A percentile compares a stretch with the other conserved stretches of the same genome.
Conservation (phyloP, 2,329 filamentous ascomycete species). For the Verticillium isaacii region DNA sequence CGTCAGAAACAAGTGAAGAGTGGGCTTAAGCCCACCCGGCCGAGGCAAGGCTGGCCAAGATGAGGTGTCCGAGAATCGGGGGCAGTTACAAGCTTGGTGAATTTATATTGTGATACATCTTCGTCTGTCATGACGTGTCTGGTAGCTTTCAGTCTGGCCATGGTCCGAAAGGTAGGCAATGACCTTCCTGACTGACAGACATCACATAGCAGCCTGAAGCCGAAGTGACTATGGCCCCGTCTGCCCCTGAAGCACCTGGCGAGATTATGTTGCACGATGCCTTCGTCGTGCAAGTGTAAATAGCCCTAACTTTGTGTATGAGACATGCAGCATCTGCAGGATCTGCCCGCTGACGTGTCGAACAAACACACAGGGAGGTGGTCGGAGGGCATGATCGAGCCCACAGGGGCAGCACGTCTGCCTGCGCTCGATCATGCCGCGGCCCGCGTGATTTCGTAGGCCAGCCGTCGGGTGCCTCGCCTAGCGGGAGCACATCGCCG, state of each 20-base stretch:
- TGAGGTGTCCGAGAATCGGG: background rate
- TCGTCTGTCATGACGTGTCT: background rate
- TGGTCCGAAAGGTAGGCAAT: background rate
- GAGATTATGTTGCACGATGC: background rate
- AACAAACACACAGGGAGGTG: background rate
- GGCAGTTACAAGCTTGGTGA: background rate
- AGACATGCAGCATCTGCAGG: background rate
- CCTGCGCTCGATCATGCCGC: background rate
- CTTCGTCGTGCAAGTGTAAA: background rate
- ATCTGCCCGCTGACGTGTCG: background rate
- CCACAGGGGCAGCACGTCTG: background rate
- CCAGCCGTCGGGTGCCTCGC: background rate
- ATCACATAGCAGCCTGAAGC: background rate
- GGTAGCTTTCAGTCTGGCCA: background rate
- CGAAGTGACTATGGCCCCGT: background rate
- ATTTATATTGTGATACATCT: background rate
- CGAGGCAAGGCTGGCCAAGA: background rate
- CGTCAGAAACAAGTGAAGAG: background rate
- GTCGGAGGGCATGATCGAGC: background rate
- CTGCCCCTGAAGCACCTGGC: background rate
- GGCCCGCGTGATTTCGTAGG: background rate
- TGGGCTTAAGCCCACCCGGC: too few species aligned
- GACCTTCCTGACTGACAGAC: background rate
- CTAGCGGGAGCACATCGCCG: background rate
- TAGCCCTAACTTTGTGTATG: background rate